A percentile compares a stretch with the other conserved stretches of the same genome.
Evolutionary conservation across 306 rosid genomes (phyloP).

Genomic region (Ammopiptanthus mongolicus): DNA sequence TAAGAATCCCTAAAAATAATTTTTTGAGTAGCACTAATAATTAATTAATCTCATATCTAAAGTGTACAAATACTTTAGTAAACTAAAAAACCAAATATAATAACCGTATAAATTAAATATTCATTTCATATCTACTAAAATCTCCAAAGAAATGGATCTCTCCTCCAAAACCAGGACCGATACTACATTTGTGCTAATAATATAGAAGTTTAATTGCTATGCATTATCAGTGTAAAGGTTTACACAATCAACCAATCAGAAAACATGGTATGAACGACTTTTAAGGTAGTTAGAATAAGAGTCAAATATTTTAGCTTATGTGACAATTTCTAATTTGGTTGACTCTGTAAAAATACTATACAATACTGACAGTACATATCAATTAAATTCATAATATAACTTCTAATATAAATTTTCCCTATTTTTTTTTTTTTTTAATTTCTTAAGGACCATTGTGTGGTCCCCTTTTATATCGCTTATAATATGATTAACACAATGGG

Average conservation of each 20-base stretch:
- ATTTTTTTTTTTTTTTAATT: not conserved
- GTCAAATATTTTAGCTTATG: no score
- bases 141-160: not conserved
- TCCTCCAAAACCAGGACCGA: not conserved
- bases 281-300: no score
- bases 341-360: no score
- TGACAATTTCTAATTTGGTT: no score
- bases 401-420: not conserved
- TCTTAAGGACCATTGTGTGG: conserved; percentile 34
- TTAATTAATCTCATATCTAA: not conserved
- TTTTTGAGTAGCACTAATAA: no score
- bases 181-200: not conserved
- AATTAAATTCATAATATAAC: not conserved
- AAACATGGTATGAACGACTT: no score
- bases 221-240: no score
- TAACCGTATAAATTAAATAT: not conserved
- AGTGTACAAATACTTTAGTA: not conserved
- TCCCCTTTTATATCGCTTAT: conserved; percentile 27
- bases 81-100: not conserved
- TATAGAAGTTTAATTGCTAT: no score
- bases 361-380: no score
- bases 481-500: conserved; percentile 5
- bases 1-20: no score
- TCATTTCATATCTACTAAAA: not conserved
- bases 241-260: no score